These are phyloP conservation scores for Gossypium mustelinum DNA, from an alignment of 345 rosid species.

Conservation along the genomic window DNA sequence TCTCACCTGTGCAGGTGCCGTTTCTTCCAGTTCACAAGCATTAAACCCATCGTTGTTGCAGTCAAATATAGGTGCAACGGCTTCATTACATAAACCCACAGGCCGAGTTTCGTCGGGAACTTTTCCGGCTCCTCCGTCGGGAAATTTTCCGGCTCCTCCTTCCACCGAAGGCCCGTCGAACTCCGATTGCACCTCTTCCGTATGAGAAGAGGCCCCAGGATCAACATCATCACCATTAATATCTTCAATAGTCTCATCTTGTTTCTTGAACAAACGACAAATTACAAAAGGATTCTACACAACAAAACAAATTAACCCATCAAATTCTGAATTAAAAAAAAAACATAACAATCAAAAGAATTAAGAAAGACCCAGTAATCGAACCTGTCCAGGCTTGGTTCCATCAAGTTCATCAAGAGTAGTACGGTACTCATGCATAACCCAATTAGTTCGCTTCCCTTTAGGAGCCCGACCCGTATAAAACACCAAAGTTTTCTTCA, in stretches of 20 bases:
- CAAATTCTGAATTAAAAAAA: background rate
- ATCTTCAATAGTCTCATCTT: slow-evolving; percentile 37
- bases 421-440: slow-evolving; percentile 90
- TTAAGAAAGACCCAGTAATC: background rate
- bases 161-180: slow-evolving; percentile 19
- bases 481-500: slow-evolving; percentile 90
- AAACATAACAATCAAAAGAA: background rate
- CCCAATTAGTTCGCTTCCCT: slow-evolving; percentile 75
- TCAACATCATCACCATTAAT: slow-evolving; percentile 36
- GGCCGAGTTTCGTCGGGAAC: slow-evolving; percentile 21
- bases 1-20: slow-evolving; percentile 33
- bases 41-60: slow-evolving; percentile 12
- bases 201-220: slow-evolving; percentile 30
- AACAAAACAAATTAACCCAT: background rate
- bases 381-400: slow-evolving; percentile 84
- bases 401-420: slow-evolving; percentile 62
- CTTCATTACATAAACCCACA: background rate
- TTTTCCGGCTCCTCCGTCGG: slow-evolving; percentile 18
- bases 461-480: slow-evolving; percentile 83
- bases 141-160: slow-evolving; percentile 24
- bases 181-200: slow-evolving; percentile 31
- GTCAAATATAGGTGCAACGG: slow-evolving; percentile 9
- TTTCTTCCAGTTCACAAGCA: slow-evolving; percentile 17
- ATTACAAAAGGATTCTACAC: slow-evolving; percentile 63
- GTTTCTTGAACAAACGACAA: slow-evolving; percentile 65